Conservation (phyloP, 192 early-diverging fungal genomes). For the Fimicolochytrium jonesii region DNA sequence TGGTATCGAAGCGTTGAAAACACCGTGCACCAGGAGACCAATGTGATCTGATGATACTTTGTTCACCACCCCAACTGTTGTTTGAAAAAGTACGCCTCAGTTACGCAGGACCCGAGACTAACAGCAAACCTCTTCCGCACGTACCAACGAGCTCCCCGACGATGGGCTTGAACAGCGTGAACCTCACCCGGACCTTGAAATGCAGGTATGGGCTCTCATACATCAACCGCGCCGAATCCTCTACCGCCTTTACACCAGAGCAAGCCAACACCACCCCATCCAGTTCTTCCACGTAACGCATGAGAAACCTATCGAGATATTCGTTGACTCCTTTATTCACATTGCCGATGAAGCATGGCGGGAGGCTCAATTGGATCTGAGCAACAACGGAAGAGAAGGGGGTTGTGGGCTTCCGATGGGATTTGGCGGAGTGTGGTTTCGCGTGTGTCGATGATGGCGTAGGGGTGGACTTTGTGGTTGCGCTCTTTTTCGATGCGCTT, state of each 20-base stretch:
- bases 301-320: conserved; percentile 62
- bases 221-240: conserved; percentile 62
- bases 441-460: background rate
- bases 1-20: conserved; percentile 95
- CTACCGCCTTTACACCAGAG: conserved; percentile 58
- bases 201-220: conserved; percentile 82
- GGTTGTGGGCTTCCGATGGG: too few relatives aligned
- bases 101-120: background rate
- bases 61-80: conserved; percentile 76
- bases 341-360: conserved; percentile 60
- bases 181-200: conserved; percentile 63
- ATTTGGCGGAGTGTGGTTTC: too few relatives aligned
- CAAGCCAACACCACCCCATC: conserved; percentile 84
- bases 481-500: background rate
- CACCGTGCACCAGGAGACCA: conserved; percentile 86
- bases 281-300: conserved; percentile 79
- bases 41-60: conserved; percentile 92
- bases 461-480: background rate
- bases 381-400: conserved; percentile 16
- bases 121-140: background rate
- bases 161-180: conserved; percentile 76
- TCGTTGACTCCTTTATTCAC: conserved; percentile 56
- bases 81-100: background rate
- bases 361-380: conserved; percentile 58
- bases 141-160: conserved; percentile 59